These are phyloP conservation scores for Colletotrichum siamense DNA, from an alignment of 2,329 filamentous ascomycete genomes.

Conservation along the genomic window DNA sequence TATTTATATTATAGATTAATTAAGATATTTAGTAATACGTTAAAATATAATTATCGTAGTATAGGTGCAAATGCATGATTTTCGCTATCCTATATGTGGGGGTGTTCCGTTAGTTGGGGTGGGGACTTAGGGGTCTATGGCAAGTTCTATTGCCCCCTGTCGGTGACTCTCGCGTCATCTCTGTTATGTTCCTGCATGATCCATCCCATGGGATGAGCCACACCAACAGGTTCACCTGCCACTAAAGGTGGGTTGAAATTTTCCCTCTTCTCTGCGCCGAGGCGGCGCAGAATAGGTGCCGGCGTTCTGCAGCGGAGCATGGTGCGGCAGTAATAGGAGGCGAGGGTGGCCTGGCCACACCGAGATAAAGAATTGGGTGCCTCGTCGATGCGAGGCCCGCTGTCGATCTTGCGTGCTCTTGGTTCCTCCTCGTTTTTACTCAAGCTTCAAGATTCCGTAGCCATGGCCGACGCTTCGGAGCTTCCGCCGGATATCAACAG, in stretches of 20 bases:
- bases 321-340: neutral
- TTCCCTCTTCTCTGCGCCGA: neutral
- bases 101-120: too few relatives aligned
- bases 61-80: too few relatives aligned
- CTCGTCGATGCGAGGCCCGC: neutral
- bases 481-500: conserved; percentile 31
- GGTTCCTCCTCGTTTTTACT: neutral
- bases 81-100: too few relatives aligned
- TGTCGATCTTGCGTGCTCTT: neutral
- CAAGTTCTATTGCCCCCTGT: neutral
- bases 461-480: neutral
- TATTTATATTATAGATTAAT: too few relatives aligned
- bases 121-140: neutral
- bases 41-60: too few relatives aligned
- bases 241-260: neutral
- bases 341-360: neutral
- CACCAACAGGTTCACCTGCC: neutral
- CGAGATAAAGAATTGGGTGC: neutral
- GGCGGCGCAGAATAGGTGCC: neutral
- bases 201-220: neutral
- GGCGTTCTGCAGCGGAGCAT: neutral
- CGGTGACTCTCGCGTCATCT: neutral
- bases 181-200: neutral
- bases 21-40: too few relatives aligned
- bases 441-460: neutral